Evolutionary conservation across 805 yeast species (phyloP).

Genomic region (Pichia occidentalis): DNA sequence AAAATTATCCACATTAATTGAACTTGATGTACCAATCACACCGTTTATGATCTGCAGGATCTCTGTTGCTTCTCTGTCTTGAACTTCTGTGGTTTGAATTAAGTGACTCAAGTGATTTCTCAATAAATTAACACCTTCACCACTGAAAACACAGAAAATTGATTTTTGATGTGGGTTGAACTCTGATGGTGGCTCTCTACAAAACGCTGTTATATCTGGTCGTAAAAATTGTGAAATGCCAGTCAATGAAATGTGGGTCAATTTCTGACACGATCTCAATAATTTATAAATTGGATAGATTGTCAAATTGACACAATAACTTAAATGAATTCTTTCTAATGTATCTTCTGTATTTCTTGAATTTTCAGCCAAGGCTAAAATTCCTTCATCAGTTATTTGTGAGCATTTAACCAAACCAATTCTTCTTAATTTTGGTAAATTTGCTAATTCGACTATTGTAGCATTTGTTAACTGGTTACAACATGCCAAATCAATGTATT

Average conservation of each 20-base stretch:
- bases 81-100: conserved; percentile 29
- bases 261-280: conserved; percentile 71
- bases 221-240: conserved; percentile 89
- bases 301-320: conserved; percentile 80
- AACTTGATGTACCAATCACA: conserved; percentile 20
- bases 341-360: conserved; percentile 60
- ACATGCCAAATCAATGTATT: conserved; percentile 92
- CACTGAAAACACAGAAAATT: conserved; percentile 88
- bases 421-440: conserved; percentile 73
- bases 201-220: conserved; percentile 75
- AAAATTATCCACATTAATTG: conserved; percentile 16
- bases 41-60: conserved; percentile 26
- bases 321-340: conserved; percentile 85
- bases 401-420: conserved; percentile 91
- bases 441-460: conserved; percentile 69
- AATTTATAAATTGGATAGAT: conserved; percentile 70
- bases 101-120: conserved; percentile 54
- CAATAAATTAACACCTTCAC: conserved; percentile 74
- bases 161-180: conserved; percentile 81
- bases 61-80: conserved; percentile 28
- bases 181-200: conserved; percentile 90
- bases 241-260: conserved; percentile 86
- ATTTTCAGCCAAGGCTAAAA: conserved; percentile 53
- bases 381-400: conserved; percentile 80
- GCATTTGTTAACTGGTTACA: conserved; percentile 84